Evolutionary conservation across 768 basidiomycete genomes (phyloP), one percentile per base, ranked within the genome.

Genomic region (Cubamyces sp.): DNA sequence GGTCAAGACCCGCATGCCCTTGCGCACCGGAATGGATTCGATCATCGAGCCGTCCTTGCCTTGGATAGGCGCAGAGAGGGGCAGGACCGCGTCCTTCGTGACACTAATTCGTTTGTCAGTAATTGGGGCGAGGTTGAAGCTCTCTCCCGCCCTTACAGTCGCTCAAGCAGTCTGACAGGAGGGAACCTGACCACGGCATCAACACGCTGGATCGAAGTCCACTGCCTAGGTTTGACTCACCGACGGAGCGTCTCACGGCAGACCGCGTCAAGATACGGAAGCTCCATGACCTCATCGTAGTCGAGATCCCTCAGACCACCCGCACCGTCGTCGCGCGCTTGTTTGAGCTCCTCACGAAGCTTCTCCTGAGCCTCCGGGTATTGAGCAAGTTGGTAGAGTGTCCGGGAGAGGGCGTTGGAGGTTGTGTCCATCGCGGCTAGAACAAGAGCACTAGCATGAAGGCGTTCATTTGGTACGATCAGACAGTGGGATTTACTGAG

Each of bases 251-350:
- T 82, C 71, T 89, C 88, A 4, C 84, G 81, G 4, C 87, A 78
- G 3, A 88, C 81, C 8, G 78, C 79, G 61, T 90, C 90, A 18
- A 92, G 82, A 66, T 87, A 90, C 0, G 87, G 81, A 3, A 93
- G 56, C 1, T 56, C 48, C 48, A 64, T 58, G 3, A 66, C 41
- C 16, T 55, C 54, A 43, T 61, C 62, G 45, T 65, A 65, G 71
- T 71, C 45, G 73, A 75, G 26, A 16, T 59, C 57, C 14, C 41
- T 51, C 12, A 59, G 15, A 71, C 76, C 64, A 5, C 76, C 75
- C 16, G 75, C 71, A 0, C 66, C 71, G 34, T 65, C 55, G 40
- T 70, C 66, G 26, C 51, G 49, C 0, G 69, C 69, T 1, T 39
- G 47, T 15, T 54, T n/a, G 26, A 70, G 25, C 56, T 70, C 72